Percentiles rank a stretch among this genome's conserved stretches.
Conservation (phyloP, 2,329 filamentous ascomycete species). For the Fusarium phyllophilum region DNA sequence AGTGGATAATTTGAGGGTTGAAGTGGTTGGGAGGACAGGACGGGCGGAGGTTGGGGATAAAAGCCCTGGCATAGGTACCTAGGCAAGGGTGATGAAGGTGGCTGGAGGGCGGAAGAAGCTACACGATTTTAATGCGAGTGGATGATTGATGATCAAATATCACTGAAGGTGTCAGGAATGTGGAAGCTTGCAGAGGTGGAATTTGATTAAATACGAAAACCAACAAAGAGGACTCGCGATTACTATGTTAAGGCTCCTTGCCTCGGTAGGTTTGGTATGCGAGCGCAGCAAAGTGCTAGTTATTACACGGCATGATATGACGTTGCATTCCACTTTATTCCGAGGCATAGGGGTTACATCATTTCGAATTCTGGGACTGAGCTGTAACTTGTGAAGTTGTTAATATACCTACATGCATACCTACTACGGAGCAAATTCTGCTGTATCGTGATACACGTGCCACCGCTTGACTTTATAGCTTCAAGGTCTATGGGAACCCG, state of each 20-base stretch:
- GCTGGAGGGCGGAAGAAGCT: constrained; percentile 26
- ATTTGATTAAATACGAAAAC: background rate
- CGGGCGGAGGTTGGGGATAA: constrained; percentile 30
- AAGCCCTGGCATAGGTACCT: constrained; percentile 6
- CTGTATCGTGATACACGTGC: background rate
- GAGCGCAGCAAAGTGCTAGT: constrained; percentile 1
- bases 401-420: background rate
- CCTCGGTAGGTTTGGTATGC: constrained; percentile 8
- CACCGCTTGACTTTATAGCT: background rate
- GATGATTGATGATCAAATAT: constrained; percentile 15
- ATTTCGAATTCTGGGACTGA: background rate
- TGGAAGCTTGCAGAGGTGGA: constrained; percentile 10
- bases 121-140: background rate
- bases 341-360: background rate
- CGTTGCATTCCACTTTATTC: constrained; percentile 23
- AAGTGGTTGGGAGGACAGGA: constrained; percentile 27
- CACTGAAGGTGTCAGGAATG: constrained; percentile 10
- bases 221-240: background rate
- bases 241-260: background rate
- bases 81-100: constrained; percentile 19
- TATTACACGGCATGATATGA: constrained; percentile 10
- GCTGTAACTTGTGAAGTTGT: background rate
- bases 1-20: constrained; percentile 15
- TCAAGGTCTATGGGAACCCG: background rate
- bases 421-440: background rate